These are phyloP conservation scores for Phytophthora pinifolia DNA, from an alignment of 352 stramenopile species.

Conservation along the genomic window DNA sequence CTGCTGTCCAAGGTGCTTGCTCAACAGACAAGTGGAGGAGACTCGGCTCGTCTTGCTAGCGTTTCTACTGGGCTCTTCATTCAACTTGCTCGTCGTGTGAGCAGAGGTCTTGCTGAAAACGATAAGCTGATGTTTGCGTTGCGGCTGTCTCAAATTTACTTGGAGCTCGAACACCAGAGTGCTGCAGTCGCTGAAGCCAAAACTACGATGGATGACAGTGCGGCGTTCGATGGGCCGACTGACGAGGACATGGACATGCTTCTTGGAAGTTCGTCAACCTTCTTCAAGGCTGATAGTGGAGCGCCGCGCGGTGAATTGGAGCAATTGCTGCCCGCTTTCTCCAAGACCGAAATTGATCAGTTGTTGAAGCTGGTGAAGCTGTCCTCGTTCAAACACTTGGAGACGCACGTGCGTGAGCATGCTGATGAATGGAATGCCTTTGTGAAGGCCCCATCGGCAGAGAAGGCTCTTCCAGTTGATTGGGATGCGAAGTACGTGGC, in stretches of 20 bases:
- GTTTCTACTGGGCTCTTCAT: constrained; percentile 88
- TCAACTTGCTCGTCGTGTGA: constrained; percentile 93
- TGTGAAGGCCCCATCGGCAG: constrained; percentile 70
- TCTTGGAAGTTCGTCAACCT: constrained; percentile 53
- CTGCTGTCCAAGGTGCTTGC: constrained; percentile 93
- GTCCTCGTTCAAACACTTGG: constrained; percentile 78
- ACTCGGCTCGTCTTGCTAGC: constrained; percentile 51
- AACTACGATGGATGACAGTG: constrained; percentile 24
- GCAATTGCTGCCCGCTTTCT: constrained; percentile 56
- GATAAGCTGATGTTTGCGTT: constrained; percentile 99
- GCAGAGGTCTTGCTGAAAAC: constrained; percentile 92
- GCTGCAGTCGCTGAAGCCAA: constrained; percentile 34
- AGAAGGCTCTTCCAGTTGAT: constrained; percentile 63
- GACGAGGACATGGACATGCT: constrained; percentile 78
- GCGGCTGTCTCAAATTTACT: constrained; percentile 93
- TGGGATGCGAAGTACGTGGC: constrained; percentile 58
- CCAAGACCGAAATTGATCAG: constrained; percentile 76
- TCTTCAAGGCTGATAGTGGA: constrained; percentile 44
- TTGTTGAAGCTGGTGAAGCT: constrained; percentile 80
- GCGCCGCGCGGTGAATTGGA: constrained; percentile 48
- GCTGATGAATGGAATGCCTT: constrained; percentile 76
- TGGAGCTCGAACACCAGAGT: constrained; percentile 73
- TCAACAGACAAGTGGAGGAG: constrained; percentile 27
- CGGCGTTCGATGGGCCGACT: constrained; percentile 55
- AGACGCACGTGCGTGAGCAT: constrained; percentile 66